Conservation (phyloP, 1,284 basidiomycete species). For the Marasmius tenuissimus region DNA sequence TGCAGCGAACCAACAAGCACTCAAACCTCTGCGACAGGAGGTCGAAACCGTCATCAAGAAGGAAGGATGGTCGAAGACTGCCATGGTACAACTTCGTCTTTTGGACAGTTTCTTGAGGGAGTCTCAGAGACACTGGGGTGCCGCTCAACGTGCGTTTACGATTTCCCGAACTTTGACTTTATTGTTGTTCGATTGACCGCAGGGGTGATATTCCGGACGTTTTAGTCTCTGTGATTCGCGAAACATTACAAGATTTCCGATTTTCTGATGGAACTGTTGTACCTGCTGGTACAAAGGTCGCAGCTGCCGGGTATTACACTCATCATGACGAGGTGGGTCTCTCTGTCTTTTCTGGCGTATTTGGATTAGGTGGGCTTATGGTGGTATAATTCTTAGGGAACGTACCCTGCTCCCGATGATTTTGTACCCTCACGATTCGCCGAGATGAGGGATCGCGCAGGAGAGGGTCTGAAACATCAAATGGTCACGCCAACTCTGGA, state of each 20-base stretch:
- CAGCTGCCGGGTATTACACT: slow-evolving; percentile 14
- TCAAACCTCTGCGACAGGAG: slow-evolving; percentile 41
- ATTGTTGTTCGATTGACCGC: too few relatives aligned
- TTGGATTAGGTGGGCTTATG: not conserved
- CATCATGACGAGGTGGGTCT: slow-evolving; percentile 17
- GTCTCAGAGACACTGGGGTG: slow-evolving; percentile 26
- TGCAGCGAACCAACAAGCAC: slow-evolving; percentile 32
- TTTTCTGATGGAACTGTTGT: slow-evolving; percentile 32
- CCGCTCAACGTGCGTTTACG: slow-evolving; percentile 19
- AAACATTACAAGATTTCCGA: slow-evolving; percentile 20
- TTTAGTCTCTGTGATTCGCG: not conserved
- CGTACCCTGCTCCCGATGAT: slow-evolving; percentile 18
- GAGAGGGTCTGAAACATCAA: slow-evolving; percentile 14
- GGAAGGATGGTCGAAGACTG: slow-evolving; percentile 37
- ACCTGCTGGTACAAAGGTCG: slow-evolving; percentile 23
- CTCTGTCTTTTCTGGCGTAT: not conserved
- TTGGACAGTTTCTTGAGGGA: slow-evolving; percentile 40
- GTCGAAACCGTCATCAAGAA: slow-evolving; percentile 26
- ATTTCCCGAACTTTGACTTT: slow-evolving; percentile 1
- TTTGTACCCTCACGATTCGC: not conserved
- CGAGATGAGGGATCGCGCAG: slow-evolving; percentile 6
- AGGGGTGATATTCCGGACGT: too few relatives aligned
- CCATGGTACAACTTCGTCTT: slow-evolving; percentile 34
- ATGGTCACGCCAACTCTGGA: slow-evolving; percentile 28
- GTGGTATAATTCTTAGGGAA: not conserved